These are phyloP conservation scores for Trichophyton verrucosum DNA, from an alignment of 2,329 filamentous ascomycete genomes.

Conservation along the genomic window DNA sequence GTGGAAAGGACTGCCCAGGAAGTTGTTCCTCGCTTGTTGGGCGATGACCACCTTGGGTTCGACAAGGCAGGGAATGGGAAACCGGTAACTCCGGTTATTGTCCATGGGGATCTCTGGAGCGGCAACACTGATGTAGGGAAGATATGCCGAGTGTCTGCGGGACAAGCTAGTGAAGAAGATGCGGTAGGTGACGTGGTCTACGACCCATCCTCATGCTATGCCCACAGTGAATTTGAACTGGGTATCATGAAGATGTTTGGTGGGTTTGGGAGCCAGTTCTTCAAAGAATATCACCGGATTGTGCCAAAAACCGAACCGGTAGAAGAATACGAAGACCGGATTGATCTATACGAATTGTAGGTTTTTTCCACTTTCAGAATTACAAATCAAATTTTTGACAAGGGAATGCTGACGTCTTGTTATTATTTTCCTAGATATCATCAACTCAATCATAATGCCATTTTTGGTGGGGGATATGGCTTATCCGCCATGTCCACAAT, in stretches of 20 bases:
- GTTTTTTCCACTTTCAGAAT: slow-evolving; percentile 24
- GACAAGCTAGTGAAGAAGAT: slow-evolving; percentile 7
- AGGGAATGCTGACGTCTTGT: background rate
- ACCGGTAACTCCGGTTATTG: slow-evolving; percentile 59
- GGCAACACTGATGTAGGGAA: slow-evolving; percentile 63
- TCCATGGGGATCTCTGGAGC: slow-evolving; percentile 91
- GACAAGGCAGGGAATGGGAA: slow-evolving; percentile 32
- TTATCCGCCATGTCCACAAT: slow-evolving; percentile 68
- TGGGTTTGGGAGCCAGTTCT: slow-evolving; percentile 61
- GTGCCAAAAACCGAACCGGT: slow-evolving; percentile 69
- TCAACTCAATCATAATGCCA: slow-evolving; percentile 73
- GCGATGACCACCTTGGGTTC: slow-evolving; percentile 50
- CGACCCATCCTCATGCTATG: slow-evolving; percentile 70
- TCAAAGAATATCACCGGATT: slow-evolving; percentile 61
- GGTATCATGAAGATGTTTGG: slow-evolving; percentile 98
- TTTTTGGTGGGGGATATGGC: slow-evolving; percentile 73
- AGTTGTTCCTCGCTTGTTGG: slow-evolving; percentile 67
- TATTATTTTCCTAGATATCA: slow-evolving; percentile 51
- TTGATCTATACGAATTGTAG: slow-evolving; percentile 70
- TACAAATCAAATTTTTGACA: background rate
- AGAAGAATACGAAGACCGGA: slow-evolving; percentile 72
- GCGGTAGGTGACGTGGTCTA: slow-evolving; percentile 63
- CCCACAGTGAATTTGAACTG: slow-evolving; percentile 78
- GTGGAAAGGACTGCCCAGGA: slow-evolving; percentile 51
- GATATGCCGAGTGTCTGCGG: slow-evolving; percentile 37